Evolutionary conservation across 257 asterid species (phyloP).

Genomic region (Nyctanthes arbortristis): DNA sequence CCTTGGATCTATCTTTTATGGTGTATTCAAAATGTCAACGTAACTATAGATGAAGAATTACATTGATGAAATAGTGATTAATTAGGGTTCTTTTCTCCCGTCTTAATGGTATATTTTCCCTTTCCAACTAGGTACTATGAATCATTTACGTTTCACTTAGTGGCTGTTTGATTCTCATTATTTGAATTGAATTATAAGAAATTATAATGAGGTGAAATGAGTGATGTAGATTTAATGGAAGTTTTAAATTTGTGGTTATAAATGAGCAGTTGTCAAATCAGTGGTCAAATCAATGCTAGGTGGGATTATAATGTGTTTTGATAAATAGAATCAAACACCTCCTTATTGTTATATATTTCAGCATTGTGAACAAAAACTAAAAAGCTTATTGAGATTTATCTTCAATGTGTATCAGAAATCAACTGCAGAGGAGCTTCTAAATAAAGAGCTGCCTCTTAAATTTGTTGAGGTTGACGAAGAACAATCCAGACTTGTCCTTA

Average conservation of each 20-base stretch:
- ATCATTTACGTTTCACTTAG: neutral
- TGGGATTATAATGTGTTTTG: no score
- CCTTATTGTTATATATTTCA: slow-evolving; percentile 6
- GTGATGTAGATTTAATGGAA: no score
- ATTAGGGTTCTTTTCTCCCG: neutral
- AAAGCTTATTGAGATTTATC: slow-evolving; percentile 6
- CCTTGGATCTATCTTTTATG: neutral
- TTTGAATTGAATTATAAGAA: no score
- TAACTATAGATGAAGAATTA: neutral
- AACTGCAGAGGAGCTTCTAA: slow-evolving; percentile 84
- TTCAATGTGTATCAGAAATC: slow-evolving; percentile 63
- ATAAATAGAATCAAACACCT: no score
- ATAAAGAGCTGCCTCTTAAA: slow-evolving; percentile 81
- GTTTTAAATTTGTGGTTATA: no score
- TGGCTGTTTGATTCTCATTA: no score
- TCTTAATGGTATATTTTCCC: neutral
- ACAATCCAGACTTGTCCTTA: slow-evolving; percentile 80
- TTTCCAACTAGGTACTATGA: neutral
- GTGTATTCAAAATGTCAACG: neutral
- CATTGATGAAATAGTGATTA: slow-evolving; percentile 2
- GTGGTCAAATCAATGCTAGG: no score
- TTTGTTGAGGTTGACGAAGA: slow-evolving; percentile 94
- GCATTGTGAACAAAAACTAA: slow-evolving; percentile 2
- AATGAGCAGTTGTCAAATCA: no score
- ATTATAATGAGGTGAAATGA: no score